These are phyloP conservation scores for Biscogniauxia marginata DNA, from an alignment of 2,329 filamentous ascomycete species.

Conservation along the genomic window DNA sequence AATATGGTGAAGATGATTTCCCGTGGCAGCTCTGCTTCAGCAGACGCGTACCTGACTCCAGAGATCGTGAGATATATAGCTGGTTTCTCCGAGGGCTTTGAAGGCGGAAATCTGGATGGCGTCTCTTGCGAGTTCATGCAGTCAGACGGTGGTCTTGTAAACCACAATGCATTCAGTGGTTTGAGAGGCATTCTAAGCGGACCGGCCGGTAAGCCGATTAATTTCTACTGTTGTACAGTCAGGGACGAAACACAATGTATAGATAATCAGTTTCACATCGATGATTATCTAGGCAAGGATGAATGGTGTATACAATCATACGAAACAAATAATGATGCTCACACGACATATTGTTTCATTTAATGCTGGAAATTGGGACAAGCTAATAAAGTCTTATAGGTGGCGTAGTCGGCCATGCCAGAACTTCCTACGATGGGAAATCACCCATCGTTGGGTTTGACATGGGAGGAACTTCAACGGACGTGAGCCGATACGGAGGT, in stretches of 20 bases:
- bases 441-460: conserved; percentile 76
- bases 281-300: too few species aligned
- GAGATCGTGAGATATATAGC: conserved; percentile 20
- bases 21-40: conserved; percentile 23
- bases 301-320: too few species aligned
- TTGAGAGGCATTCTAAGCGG: conserved; percentile 70
- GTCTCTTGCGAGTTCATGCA: conserved; percentile 31
- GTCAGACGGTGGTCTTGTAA: conserved; percentile 45
- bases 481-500: conserved; percentile 66
- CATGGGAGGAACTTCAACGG: conserved; percentile 72
- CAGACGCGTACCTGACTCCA: conserved; percentile 24
- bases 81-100: conserved; percentile 21
- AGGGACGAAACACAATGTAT: too few species aligned
- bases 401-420: conserved; percentile 73
- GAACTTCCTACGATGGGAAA: conserved; percentile 66
- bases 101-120: conserved; percentile 11
- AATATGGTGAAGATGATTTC: conserved; percentile 27
- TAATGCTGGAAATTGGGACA: background rate
- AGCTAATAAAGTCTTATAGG: conserved; percentile 27
- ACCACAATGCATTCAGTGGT: conserved; percentile 65
- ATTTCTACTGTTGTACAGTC: background rate
- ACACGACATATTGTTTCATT: too few species aligned
- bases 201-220: conserved; percentile 50
- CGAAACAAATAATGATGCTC: too few species aligned
- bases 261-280: too few species aligned